Base-by-base conservation (phyloP, 345 rosid genomes). In the Zanthoxylum bungeanum region DNA sequence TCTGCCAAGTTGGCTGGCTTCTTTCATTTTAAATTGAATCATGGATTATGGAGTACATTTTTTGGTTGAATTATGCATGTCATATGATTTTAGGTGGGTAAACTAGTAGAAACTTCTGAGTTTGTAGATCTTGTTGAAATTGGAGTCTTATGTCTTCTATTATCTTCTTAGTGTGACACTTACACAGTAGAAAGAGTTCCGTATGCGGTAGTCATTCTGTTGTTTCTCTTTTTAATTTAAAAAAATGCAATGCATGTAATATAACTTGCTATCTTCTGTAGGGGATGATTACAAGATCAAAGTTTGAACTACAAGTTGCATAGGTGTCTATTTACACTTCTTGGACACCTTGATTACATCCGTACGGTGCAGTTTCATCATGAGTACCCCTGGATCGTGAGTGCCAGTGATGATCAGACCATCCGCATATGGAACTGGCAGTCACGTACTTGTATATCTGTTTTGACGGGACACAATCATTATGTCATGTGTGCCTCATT, bases 351-450 rank as follows among this genome's bases (percentile, higher is more conserved):
- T 73, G 98, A 95, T 73, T 95, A 95, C 61, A 93, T 93, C 70
- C 96, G 99, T 31, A 95, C 98, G 1, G 99, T 92, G 68, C 98
- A 95, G 74, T 92, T 95, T 72, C 98, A 95, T 81, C 98, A 95
- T 63, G 99, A 95, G 71, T 82, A 87, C 78, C 98, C 98, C 0
- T 95, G 99, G 99, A 95, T 95, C 46, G 98, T 95, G 73, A 95
- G 99, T 81, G 96, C 99, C 14, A 93, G 99, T 82, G 96, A 95
- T 37, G 99, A 95, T 77, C 99, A 92, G 82, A 95, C 99, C 62
- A 95, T 95, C 56, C 94, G 96, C 76, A 85, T 95, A 63, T 93
- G 99, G 98, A 95, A 95, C 78, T 93, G 99, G 99, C 99, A 95
- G 73, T 95, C 99, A 10, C 87, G 98, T 19, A 92, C 96, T 55